Base-by-base conservation (phyloP, 1,284 basidiomycete genomes). In the Sanguinoderma infundibulare region DNA sequence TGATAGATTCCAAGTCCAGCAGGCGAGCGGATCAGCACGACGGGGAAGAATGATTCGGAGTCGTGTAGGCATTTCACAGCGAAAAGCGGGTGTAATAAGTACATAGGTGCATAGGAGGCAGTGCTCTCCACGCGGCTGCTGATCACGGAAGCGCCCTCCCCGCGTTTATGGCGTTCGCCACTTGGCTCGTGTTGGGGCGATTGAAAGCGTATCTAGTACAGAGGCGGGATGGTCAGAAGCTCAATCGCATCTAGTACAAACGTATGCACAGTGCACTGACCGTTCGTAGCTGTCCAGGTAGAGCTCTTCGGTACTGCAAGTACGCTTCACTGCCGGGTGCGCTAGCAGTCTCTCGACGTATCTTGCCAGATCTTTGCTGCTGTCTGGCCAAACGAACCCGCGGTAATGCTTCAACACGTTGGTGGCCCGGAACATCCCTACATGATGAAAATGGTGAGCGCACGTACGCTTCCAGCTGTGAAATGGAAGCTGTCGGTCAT, bases 221-320 rank as follows among this genome's bases (percentile, higher is more conserved):
- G n/a, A 9, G 10, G 22, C 42, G 24, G 14, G 42, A 46, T 22
- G 24, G 22, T 26, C 42, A 15, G 24, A 28, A 46, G 17, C 28
- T 32, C 58, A 49, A 52, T 17, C 47, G 52, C 55, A 22, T 59
- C 15, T 17, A 38, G 34, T n/a, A 32, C 3, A 49, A 47, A 20
- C 24, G 28, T 38, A 12, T 36, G 1, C 17, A 17, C 17, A 10
- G 53, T 26, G 12, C 22, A 15, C 79, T 55, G 49, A 85, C 87
- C 89, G 78, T 68, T 91, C 89, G 66, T 94, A 94, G 62, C 87
- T 89, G 66, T 93, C 90, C 9, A 93, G 67, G 68, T 94, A 94
- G 46, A 93, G 74, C 30, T 89, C 75, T 28, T 91, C 87, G 0
- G 84, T 85, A 70, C 88, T 91, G 68, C 88, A 89, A 0, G 92